These are phyloP conservation scores for Aspergillus fijiensis DNA, from an alignment of 2,329 filamentous ascomycete species.

Conservation along the genomic window DNA sequence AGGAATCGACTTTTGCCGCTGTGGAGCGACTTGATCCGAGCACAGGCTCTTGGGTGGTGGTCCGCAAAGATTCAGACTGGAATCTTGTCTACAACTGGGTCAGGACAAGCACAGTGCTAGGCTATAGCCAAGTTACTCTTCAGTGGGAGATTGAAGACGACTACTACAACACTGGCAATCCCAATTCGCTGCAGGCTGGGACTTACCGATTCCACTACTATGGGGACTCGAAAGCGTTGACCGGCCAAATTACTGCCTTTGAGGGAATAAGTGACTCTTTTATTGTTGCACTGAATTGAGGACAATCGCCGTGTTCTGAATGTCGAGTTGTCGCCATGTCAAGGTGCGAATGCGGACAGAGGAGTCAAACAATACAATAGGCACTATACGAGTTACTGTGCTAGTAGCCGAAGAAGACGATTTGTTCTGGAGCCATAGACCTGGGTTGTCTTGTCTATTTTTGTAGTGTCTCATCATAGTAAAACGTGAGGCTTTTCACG, in stretches of 20 bases:
- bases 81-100: slow-evolving; percentile 78
- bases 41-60: slow-evolving; percentile 59
- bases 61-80: slow-evolving; percentile 80
- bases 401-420: neutral
- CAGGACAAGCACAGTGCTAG: slow-evolving; percentile 66
- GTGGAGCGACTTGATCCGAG: slow-evolving; percentile 62
- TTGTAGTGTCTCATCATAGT: neutral
- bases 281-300: slow-evolving; percentile 27
- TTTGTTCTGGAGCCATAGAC: neutral
- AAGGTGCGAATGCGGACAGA: neutral
- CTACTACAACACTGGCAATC: slow-evolving; percentile 43
- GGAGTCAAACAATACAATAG: neutral
- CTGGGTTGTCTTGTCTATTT: neutral
- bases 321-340: neutral
- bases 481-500: neutral
- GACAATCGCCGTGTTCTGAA: neutral
- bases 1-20: slow-evolving; percentile 74
- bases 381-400: too few species aligned
- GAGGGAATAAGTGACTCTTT: slow-evolving; percentile 61
- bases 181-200: slow-evolving; percentile 49
- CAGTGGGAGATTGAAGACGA: slow-evolving; percentile 73
- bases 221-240: slow-evolving; percentile 72
- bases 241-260: slow-evolving; percentile 65
- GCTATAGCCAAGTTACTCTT: slow-evolving; percentile 74
- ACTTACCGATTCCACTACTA: slow-evolving; percentile 79